Percentiles rank a stretch among this genome's conserved stretches.
These are phyloP conservation scores for Benincasa hispida DNA, from an alignment of 306 rosid species.

Conservation along the genomic window DNA sequence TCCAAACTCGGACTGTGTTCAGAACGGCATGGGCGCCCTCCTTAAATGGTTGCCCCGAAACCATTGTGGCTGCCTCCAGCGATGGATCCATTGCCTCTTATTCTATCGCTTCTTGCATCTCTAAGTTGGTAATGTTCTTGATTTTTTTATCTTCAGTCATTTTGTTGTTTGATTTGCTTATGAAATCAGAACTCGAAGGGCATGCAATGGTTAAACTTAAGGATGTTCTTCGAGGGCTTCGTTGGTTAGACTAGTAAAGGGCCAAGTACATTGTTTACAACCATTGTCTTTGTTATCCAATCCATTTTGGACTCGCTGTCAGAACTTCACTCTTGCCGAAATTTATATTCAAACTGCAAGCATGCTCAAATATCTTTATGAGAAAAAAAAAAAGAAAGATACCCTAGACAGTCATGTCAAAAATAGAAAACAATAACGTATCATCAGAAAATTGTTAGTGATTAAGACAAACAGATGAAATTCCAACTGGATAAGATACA, in stretches of 20 bases:
- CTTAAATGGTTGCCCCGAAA: constrained; percentile 35
- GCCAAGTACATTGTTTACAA: too few species aligned
- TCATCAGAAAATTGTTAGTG: too few species aligned
- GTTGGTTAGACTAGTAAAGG: not conserved
- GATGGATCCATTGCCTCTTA: constrained; percentile 78
- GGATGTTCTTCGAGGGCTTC: not conserved
- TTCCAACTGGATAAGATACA: too few species aligned
- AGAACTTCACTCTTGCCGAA: too few species aligned
- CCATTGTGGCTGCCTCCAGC: constrained; percentile 66
- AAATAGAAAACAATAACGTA: too few species aligned
- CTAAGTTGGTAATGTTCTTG: constrained; percentile 33
- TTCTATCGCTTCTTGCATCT: constrained; percentile 47
- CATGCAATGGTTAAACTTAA: not conserved
- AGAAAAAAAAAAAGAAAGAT: too few species aligned
- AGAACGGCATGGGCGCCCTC: constrained; percentile 79
- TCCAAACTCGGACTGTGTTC: constrained; percentile 77
- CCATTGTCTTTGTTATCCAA: too few species aligned
- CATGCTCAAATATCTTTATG: too few species aligned
- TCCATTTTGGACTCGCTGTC: too few species aligned
- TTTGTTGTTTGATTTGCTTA: not conserved
- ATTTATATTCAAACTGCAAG: too few species aligned
- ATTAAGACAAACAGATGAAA: too few species aligned
- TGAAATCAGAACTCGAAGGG: not conserved
- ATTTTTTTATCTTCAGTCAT: not conserved
- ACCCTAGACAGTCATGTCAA: too few species aligned